Evolutionary conservation across 2,329 filamentous ascomycete genomes (phyloP).

Genomic region (Trichoderma oligosporum): DNA sequence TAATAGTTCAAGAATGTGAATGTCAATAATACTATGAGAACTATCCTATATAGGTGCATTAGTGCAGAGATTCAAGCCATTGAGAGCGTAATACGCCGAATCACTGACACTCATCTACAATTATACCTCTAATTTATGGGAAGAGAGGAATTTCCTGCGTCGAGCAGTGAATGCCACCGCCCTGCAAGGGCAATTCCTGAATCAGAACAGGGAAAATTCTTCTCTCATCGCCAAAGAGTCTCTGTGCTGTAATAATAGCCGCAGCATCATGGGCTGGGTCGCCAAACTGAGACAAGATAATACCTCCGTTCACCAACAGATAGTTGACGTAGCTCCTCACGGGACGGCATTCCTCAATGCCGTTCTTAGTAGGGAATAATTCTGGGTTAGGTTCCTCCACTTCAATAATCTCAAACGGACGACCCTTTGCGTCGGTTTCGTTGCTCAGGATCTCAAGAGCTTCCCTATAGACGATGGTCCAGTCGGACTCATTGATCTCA

Average conservation of each 20-base stretch:
- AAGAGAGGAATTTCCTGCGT: constrained; percentile 29
- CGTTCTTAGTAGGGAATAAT: not conserved
- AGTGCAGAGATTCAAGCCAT: no score
- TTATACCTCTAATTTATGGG: no score
- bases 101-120: no score
- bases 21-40: no score
- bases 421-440: constrained; percentile 25
- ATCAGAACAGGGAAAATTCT: constrained; percentile 23
- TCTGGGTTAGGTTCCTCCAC: constrained; percentile 25
- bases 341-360: not conserved
- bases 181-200: constrained; percentile 22
- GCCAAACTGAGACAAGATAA: constrained; percentile 31
- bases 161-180: constrained; percentile 30
- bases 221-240: constrained; percentile 19
- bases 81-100: no score
- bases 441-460: constrained; percentile 22
- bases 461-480: constrained; percentile 26
- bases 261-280: constrained; percentile 24
- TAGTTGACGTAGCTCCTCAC: constrained; percentile 28
- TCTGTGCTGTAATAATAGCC: constrained; percentile 21
- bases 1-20: no score
- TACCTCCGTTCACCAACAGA: constrained; percentile 29
- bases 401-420: constrained; percentile 25
- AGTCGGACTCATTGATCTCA: not conserved
- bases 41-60: no score